Evolutionary conservation across 352 stramenopile species (phyloP), one percentile per base, ranked within the genome.

Genomic region (Globisporangium acanthophoron): DNA sequence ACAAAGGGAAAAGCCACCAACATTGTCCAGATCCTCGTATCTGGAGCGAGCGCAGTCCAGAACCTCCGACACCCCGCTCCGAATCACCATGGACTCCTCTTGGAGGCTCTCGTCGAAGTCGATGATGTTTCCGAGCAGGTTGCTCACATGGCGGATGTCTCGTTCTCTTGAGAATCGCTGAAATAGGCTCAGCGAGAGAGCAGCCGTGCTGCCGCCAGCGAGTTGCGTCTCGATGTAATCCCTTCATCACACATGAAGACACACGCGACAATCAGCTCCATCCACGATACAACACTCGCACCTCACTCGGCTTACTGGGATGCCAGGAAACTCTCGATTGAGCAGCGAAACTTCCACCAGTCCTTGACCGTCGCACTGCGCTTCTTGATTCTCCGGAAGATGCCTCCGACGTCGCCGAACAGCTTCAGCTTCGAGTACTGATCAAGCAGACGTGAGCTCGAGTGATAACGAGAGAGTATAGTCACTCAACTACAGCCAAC

Each of bases 11-110:
- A 5, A 15, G 20, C 0, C n/a, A 49, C 44, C 20, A 3, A 91
- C 86, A 67, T 93, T 86, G 59, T 96, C 85, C n/a, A 96, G 62
- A 64, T 93, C 71, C 67, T 87, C 76, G 57, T 92, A 92, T 59
- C 80, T 81, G 20, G 73, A 62, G 40, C 86, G 67, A 45, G 81
- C 79, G 35, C 61, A 65, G 65, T 96, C 86, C 44, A 96, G 64
- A 47, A 74, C 65, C 53, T 86, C 74, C 6, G 86, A 94, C 35
- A 96, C 69, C 9, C 79, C 86, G 35, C 69, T 80, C 61, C 80
- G 70, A 53, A 96, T 88, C 45, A 89, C 70, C 13, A 92, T 62
- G 0, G 45, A 69, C 5, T 64, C 70, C 65, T 92, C 78, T 65
- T 78, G 65, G 24, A 75, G 58, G 24, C 78, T 94, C 53, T 90